phyloP scores from a whole-genome alignment of 2,329 filamentous ascomycete genomes.

The Verticillium isaacii region DNA sequence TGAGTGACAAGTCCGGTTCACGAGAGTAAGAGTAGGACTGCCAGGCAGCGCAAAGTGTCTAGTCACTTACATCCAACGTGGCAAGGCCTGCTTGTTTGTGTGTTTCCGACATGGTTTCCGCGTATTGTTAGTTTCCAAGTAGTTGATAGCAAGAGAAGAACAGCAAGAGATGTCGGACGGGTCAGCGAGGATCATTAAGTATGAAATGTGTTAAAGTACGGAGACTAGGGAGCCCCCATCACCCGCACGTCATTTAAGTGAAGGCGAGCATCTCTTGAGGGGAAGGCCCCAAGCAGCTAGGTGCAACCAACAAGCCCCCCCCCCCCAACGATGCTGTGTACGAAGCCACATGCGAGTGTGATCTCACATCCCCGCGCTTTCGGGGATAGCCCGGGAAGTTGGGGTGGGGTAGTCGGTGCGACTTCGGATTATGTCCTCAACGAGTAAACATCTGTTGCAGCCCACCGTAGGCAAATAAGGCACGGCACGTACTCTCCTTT shows the following conservation, averaged over 20 bases:
- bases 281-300: neutral
- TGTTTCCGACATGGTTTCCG: neutral
- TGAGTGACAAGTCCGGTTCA: neutral
- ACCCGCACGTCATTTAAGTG: neutral
- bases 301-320: neutral
- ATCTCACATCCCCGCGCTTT: neutral
- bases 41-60: neutral
- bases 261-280: neutral
- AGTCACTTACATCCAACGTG: constrained; percentile 3
- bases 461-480: too few species aligned
- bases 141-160: neutral
- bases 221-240: neutral
- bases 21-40: neutral
- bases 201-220: neutral
- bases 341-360: neutral
- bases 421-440: neutral
- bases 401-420: neutral
- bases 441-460: too few species aligned
- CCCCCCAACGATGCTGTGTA: neutral
- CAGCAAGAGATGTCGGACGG: neutral
- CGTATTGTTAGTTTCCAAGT: neutral
- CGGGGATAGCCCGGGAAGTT: neutral
- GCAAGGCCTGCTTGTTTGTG: neutral
- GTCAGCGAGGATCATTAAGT: neutral
- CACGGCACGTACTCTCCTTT: too few species aligned